Percentiles rank a stretch among this genome's conserved stretches.
phyloP scores from a whole-genome alignment of 495 filamentous ascomycete genomes.

The Neurospora sp. region DNA sequence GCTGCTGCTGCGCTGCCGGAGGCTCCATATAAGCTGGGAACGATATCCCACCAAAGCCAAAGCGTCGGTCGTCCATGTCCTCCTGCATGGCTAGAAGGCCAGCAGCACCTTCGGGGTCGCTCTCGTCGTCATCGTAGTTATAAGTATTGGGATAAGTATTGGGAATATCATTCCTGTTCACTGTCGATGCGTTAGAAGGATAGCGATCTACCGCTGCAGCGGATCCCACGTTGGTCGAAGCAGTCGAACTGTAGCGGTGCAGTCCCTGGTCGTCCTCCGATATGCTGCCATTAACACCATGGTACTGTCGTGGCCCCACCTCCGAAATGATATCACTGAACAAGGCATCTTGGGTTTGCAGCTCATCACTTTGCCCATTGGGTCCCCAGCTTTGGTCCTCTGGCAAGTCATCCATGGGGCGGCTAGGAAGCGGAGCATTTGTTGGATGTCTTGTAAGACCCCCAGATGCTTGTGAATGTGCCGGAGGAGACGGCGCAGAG shows the following conservation, averaged over 20 bases:
- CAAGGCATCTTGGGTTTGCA: constrained; percentile 38
- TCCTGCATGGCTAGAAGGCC: constrained; percentile 75
- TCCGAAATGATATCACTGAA: constrained; percentile 47
- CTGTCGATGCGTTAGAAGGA: constrained; percentile 39
- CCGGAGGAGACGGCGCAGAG: constrained; percentile 32
- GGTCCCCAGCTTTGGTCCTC: constrained; percentile 30
- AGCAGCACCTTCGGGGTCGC: constrained; percentile 83
- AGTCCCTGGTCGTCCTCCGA: constrained; percentile 34
- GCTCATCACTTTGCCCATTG: constrained; percentile 22
- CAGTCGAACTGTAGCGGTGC: constrained; percentile 39
- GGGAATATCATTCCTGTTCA: constrained; percentile 28
- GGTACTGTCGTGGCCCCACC: constrained; percentile 26
- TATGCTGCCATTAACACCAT: constrained; percentile 25
- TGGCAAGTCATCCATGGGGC: constrained; percentile 34
- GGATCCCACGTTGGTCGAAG: constrained; percentile 29
- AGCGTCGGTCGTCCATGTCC: constrained; percentile 72
- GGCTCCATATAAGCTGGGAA: constrained; percentile 17
- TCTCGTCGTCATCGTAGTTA: constrained; percentile 49
- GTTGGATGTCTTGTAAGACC: constrained; percentile 43
- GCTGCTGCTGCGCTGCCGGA: neutral
- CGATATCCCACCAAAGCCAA: constrained; percentile 33
- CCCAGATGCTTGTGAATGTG: constrained; percentile 17
- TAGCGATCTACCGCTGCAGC: constrained; percentile 27
- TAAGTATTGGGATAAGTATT: constrained; percentile 22
- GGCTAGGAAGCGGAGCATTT: constrained; percentile 43